Conservation (phyloP, 148 eudicot species). For the Fagopyrum tataricum region DNA sequence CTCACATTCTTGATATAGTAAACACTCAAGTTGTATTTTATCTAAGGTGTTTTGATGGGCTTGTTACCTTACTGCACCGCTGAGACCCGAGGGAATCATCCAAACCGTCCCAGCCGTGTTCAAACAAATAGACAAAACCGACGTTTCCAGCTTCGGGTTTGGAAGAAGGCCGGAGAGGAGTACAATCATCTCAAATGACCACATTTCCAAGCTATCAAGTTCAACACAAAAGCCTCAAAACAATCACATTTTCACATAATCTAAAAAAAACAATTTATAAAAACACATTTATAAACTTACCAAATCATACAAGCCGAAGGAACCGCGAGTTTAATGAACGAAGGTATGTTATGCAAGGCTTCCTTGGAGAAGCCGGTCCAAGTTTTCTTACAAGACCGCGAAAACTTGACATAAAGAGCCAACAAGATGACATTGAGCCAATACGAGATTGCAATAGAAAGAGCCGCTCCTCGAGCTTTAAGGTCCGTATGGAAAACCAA, state of each 20-base stretch:
- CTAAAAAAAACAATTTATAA: too few relatives aligned
- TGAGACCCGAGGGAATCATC: conserved; percentile 83
- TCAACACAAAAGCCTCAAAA: not conserved
- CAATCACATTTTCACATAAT: not conserved
- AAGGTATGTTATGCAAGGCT: conserved; percentile 10
- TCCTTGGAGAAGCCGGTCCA: conserved; percentile 26
- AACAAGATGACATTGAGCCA: conserved; percentile 22
- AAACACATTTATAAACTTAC: too few relatives aligned
- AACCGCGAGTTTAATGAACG: conserved; percentile 19
- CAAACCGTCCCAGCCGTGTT: conserved; percentile 61
- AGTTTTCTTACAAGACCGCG: conserved; percentile 18
- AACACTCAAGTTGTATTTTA: too few relatives aligned
- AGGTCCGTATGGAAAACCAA: conserved; percentile 13
- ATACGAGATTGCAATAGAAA: conserved; percentile 12
- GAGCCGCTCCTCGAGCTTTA: conserved; percentile 9
- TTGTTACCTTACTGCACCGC: conserved; percentile 77
- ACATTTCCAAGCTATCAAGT: conserved; percentile 12
- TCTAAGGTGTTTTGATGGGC: too few relatives aligned
- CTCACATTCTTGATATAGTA: not conserved
- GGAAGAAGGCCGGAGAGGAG: conserved; percentile 17
- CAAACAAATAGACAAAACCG: conserved; percentile 36
- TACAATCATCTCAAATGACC: conserved; percentile 20
- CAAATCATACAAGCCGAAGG: conserved; percentile 29
- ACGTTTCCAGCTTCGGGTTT: conserved; percentile 19
- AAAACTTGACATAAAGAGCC: conserved; percentile 19